These are phyloP conservation scores for Cyphellophora attinorum DNA, from an alignment of 2,329 filamentous ascomycete species.

Conservation along the genomic window DNA sequence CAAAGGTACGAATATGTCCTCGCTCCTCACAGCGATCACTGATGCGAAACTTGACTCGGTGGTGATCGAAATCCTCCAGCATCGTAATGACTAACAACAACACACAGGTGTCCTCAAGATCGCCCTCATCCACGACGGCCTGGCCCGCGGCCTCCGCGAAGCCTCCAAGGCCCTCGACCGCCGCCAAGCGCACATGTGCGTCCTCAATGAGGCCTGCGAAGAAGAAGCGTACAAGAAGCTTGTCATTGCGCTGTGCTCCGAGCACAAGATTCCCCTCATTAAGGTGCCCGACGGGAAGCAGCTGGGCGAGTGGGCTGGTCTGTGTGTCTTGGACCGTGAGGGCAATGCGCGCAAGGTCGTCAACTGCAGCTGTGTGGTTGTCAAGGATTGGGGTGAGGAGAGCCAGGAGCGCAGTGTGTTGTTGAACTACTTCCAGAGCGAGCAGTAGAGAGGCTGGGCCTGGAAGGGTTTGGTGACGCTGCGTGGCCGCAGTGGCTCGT, in stretches of 20 bases:
- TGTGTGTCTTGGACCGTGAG: constrained; percentile 98
- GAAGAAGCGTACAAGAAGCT: constrained; percentile 99
- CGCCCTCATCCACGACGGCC: constrained; percentile 98
- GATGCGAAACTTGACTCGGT: background rate
- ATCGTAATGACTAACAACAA: background rate
- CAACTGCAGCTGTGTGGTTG: constrained; percentile 99
- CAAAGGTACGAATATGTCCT: constrained; percentile 49
- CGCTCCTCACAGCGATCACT: background rate
- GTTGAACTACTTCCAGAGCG: constrained; percentile 99
- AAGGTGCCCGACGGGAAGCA: constrained; percentile 99
- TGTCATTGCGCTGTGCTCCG: constrained; percentile 93
- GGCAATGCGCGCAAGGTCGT: constrained; percentile 99
- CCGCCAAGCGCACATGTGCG: constrained; percentile 99
- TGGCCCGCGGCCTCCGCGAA: constrained; percentile 95
- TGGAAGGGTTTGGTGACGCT: too few relatives aligned
- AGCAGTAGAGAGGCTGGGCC: too few relatives aligned
- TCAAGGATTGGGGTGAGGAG: constrained; percentile 99
- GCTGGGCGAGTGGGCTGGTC: constrained; percentile 98
- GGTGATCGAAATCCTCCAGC: too few relatives aligned
- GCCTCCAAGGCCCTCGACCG: constrained; percentile 98
- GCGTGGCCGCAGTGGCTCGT: too few relatives aligned
- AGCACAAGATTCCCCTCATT: constrained; percentile 99
- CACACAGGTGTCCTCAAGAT: constrained; percentile 73
- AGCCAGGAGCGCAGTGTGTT: constrained; percentile 97
- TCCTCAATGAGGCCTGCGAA: constrained; percentile 99